Base-by-base conservation (phyloP, 2,329 filamentous ascomycete species). In the Tolypocladium album region DNA sequence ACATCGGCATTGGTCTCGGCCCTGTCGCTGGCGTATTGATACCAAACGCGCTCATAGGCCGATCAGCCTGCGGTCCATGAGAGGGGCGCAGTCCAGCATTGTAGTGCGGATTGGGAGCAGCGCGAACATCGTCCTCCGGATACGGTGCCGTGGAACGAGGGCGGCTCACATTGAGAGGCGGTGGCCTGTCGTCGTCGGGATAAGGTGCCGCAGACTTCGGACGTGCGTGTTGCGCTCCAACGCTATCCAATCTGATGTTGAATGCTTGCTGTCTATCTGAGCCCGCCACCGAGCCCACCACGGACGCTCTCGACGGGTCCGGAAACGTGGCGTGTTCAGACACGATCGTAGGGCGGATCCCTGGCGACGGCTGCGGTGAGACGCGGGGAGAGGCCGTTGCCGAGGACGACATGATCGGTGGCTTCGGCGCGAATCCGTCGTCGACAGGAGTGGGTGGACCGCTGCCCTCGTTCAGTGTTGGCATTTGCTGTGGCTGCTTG, bases 181-280 rank as follows among this genome's bases (percentile, higher is more conserved):
- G 76, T 24, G 84, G 81, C 58, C 78, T 77, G 64, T 89, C 86
- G 64, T 89, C 87, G 57, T 86, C 80, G 0, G 88, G 88, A 66
- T 92, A 92, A 1, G 88, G 88, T 1, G 85, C 85, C 27, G 82
- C 78, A 12, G 86, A 82, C 60, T 78, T 81, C 20, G 83, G 73
- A 40, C 83, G 78, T 55, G 72, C 65, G 42, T 64, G 65, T 24
- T 56, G 67, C 56, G 60, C 65, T 57, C 62, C 61, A 42, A 36
- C 55, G 38, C 71, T 66, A 57, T 81, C 75, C 8, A 82, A 66
- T 52, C 80, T 80, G 55, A 84, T 72, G 6, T 74, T 76, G 64
- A 84, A 85, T 6, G 81, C 80, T 9, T 82, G 76, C 15, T 75
- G 71, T 58, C 80, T 71, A 55, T 76, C 74, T 6, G 65, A 55